Percentiles rank a stretch among this genome's conserved stretches.
These are phyloP conservation scores for Phytophthora fragariae DNA, from an alignment of 352 stramenopile genomes.

Conservation along the genomic window DNA sequence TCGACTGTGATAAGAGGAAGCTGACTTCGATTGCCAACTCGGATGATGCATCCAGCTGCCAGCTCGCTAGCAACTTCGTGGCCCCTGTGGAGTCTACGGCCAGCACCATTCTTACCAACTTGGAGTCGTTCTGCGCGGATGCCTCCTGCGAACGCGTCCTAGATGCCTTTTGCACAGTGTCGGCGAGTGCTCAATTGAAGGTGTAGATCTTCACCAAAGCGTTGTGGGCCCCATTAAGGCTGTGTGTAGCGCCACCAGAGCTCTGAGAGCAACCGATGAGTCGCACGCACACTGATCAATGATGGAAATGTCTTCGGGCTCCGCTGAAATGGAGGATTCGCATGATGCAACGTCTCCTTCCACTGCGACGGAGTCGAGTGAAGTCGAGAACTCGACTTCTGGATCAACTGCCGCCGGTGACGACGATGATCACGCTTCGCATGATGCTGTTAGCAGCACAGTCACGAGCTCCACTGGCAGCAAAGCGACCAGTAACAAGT, in stretches of 20 bases:
- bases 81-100: conserved; percentile 21
- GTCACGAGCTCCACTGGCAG: background rate
- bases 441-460: conserved; percentile 8
- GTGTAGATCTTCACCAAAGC: conserved; percentile 10
- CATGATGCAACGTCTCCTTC: conserved; percentile 10
- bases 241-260: conserved; percentile 18
- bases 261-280: conserved; percentile 16
- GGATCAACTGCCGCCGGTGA: conserved; percentile 10
- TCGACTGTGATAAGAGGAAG: conserved; percentile 10
- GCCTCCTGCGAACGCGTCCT: conserved; percentile 20
- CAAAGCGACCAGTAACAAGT: background rate
- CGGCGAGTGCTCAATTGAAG: conserved; percentile 27
- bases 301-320: conserved; percentile 17
- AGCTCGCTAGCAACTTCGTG: conserved; percentile 9
- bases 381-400: conserved; percentile 6
- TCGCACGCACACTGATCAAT: conserved; percentile 17
- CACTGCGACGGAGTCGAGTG: background rate
- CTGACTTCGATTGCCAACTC: conserved; percentile 6
- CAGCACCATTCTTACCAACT: conserved; percentile 1
- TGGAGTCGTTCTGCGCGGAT: conserved; percentile 21
- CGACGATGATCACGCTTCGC: conserved; percentile 14
- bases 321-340: conserved; percentile 12
- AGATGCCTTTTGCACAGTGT: conserved; percentile 3
- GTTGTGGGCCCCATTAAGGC: conserved; percentile 24
- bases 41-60: conserved; percentile 6